These are phyloP conservation scores for Quercus phellos DNA, from an alignment of 331 rosid genomes.

Conservation along the genomic window DNA sequence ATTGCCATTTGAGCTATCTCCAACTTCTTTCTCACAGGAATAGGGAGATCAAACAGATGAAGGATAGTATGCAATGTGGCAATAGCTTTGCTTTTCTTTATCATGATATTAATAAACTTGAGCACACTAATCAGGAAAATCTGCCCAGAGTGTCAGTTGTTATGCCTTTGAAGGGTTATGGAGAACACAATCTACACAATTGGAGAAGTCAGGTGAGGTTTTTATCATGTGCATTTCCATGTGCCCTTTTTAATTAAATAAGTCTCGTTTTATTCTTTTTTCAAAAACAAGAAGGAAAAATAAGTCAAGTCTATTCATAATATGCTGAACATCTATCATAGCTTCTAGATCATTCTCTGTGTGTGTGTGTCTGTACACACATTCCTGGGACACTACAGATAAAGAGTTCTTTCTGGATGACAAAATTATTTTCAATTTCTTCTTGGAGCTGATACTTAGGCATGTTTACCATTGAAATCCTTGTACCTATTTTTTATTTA, in stretches of 20 bases:
- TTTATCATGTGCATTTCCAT: background rate
- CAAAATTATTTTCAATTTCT: background rate
- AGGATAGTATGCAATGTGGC: slow-evolving; percentile 46
- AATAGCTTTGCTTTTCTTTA: slow-evolving; percentile 80
- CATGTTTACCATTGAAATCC: background rate
- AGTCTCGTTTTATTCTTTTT: background rate
- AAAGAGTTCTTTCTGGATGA: background rate
- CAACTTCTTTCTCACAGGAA: slow-evolving; percentile 48
- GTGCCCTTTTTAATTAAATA: background rate
- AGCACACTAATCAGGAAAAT: slow-evolving; percentile 76
- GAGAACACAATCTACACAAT: slow-evolving; percentile 93
- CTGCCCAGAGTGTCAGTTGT: slow-evolving; percentile 82
- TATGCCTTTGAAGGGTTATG: slow-evolving; percentile 97
- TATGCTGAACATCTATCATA: too few species aligned
- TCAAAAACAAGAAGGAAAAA: background rate
- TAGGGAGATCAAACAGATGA: slow-evolving; percentile 74
- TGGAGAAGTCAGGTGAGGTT: slow-evolving; percentile 89
- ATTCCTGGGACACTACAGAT: background rate
- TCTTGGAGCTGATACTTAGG: background rate
- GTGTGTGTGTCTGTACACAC: background rate
- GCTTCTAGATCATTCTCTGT: background rate
- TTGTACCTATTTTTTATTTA: background rate
- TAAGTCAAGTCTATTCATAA: background rate
- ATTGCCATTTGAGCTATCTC: background rate
- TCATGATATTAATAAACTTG: slow-evolving; percentile 73